Evolutionary conservation across 2,329 filamentous ascomycete species (phyloP), one percentile per base, ranked within the genome.

Genomic region (Fusarium musae): DNA sequence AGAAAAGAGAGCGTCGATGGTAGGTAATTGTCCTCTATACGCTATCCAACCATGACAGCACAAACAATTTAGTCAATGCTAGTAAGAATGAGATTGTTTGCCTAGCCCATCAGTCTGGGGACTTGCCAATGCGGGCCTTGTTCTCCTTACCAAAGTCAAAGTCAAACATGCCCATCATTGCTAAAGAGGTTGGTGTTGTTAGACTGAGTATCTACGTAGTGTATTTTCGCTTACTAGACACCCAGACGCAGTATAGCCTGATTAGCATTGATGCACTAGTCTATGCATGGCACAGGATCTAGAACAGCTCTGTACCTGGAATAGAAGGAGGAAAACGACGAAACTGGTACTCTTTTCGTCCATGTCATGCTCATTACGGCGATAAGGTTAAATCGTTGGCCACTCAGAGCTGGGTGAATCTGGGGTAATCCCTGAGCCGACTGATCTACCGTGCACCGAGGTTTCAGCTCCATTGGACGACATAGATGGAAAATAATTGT

Each of bases 251-350:
- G 39, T 57, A 46, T 34, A 57, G 53, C 53, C 39, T 57, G 39
- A 34, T 46, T 46, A 16, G n/a, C 40, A 34, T 46, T n/a, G n/a
- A 47, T 47, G 30, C 54, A 28, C 30, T 26, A 26, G 26, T 26
- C 26, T 36, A 44, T n/a, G 23, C 13, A 26, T 46, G n/a, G n/a
- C 30, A 6, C 30, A 66, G 39, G 32, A 52, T 69, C 43, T 37
- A 57, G 39, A 63, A 77, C 75, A 59, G 75, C 83, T 30, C 80
- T 82, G 8, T 80, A 78, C 61, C 61, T 84, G 53, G 75, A 82
- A 66, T 83, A 83, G 83, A 79, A 79, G 60, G 76, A 75, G 3
- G 9, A 81, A 79, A 10, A 70, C 74, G 52, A 67, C 70, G 39
- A 66, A 61, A 23, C 63, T 69, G 49, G 53, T 54, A 49, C 34